Evolutionary conservation across 2,329 filamentous ascomycete genomes (phyloP), one percentile per base, ranked within the genome.

Genomic region (Trichoderma harzianum): DNA sequence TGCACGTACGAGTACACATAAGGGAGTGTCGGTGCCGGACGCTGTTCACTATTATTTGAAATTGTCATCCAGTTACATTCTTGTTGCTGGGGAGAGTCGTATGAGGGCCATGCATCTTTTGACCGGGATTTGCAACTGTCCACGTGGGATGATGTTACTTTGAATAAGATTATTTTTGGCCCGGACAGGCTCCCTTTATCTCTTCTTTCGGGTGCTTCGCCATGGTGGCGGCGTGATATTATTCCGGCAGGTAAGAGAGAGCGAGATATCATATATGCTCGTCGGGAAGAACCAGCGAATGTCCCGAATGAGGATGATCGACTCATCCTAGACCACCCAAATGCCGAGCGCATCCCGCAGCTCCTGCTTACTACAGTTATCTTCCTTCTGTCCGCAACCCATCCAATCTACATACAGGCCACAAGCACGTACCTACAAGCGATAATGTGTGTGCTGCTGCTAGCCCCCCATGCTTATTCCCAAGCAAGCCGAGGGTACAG

Each of bases 121-220:
- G 30, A 43, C 64, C 32, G 28, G 64, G 36, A 53, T 61, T 53
- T 30, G 39, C 57, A 69, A 43, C 57, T 34, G 66, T 69, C 66
- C 66, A 69, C 66, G 66, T 69, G 66, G 66, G 55, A 47, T 69
- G 14, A 53, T 36, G 28, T 34, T 68, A 28, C 24, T 43, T 36
- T 60, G 65, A 36, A 39, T 32, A 16, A 24, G n/a, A 60, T 68
- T 32, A 68, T 47, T 57, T 68, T 43, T 32, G 32, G 47, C 32
- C 14, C 18, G 36, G 36, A 28, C 30, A 55, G 47, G 21, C 10
- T 36, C 18, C 32, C 24, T 26, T 28, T 66, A 26, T 18, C 61
- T 43, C 36, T 47, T n/a, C 7, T 7, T 18, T n/a, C 39, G 57
- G 12, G 30, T 7, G n/a, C 18, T 30, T 28, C 32, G 21, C 34